phyloP scores from a whole-genome alignment of 116 monocot genomes.

The Phalaenopsis hybrid region DNA sequence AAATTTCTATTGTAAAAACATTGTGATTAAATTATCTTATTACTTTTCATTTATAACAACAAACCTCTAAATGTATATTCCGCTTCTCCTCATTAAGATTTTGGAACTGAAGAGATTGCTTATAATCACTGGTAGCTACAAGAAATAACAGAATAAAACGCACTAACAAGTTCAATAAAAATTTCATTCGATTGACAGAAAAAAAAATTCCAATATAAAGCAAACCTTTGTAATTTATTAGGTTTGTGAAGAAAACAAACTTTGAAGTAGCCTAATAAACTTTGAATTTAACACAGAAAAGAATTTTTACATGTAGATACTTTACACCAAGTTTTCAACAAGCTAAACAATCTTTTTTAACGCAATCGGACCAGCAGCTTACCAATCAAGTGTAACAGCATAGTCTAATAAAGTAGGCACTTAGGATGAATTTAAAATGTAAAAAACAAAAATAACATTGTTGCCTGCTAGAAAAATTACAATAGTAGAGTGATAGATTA shows the following conservation, averaged over 20 bases:
- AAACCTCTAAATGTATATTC: constrained; percentile 59
- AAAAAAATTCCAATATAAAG: neutral
- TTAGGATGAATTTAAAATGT: neutral
- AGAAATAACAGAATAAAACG: constrained; percentile 5
- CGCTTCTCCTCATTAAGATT: constrained; percentile 54
- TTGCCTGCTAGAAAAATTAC: no score
- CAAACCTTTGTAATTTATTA: neutral
- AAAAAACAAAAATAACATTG: neutral
- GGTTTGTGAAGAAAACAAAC: neutral
- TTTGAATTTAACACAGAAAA: neutral
- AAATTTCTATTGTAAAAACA: neutral
- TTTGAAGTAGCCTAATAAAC: neutral
- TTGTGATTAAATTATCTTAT: neutral
- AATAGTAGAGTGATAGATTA: no score
- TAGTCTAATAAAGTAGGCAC: neutral
- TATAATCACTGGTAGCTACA: constrained; percentile 60
- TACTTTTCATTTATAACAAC: constrained; percentile 6
- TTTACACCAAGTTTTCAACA: neutral
- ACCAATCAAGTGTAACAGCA: neutral
- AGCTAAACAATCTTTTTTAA: neutral
- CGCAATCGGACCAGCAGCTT: neutral
- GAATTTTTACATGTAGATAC: neutral
- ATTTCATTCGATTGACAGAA: neutral
- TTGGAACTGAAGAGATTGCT: constrained; percentile 59
- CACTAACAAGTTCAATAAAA: neutral